Base-by-base conservation (phyloP, 768 basidiomycete genomes). In the Lepiota brunneoincarnata region DNA sequence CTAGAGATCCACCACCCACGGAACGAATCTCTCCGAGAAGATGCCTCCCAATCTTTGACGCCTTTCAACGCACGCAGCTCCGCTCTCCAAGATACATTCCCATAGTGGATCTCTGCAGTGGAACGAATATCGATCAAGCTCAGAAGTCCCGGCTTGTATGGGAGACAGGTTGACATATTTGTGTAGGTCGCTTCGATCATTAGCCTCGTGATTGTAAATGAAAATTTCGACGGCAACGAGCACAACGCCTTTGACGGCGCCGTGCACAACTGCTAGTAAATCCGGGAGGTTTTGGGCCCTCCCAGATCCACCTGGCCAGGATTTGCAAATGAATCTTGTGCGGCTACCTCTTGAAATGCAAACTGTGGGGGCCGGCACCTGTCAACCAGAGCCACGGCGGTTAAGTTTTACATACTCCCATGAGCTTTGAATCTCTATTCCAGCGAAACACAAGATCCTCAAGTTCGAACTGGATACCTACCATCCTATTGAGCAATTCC, bases 21-120 rank as follows among this genome's bases (percentile, higher is more conserved):
- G 49, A 35, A 49, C 36, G 21, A 38, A 49, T 49, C 48, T 49
- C 48, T 41, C 24, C 49, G 39, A 14, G 34, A 47, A 7, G 45
- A 35, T n/a, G 12, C 31, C 31, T 17, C 17, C 21, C 28, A 20
- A 35, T 34, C 9, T 17, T 31, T 31, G 31, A 31, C 31, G 31
- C 31, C 31, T 31, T 31, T 31, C 31, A 31, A 31, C 31, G 26
- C 7, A 28, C 7, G 26, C 26, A 28, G 26, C 26, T 28, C 26
- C 11, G 20, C 0, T 18, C 31, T 31, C 45, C 34, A 34, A 31
- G 31, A 31, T 31, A 10, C 31, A 31, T 6, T 31, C 31, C 7
- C 11, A 2, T 31, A 31, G 50, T 41, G 50, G 50, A 43, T 42
- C 50, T 43, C 40, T 39, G 21, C 36, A 17, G 23, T 21, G 10